Evolutionary conservation across 2,329 filamentous ascomycete species (phyloP).

Genomic region (Colletotrichum abscissum): DNA sequence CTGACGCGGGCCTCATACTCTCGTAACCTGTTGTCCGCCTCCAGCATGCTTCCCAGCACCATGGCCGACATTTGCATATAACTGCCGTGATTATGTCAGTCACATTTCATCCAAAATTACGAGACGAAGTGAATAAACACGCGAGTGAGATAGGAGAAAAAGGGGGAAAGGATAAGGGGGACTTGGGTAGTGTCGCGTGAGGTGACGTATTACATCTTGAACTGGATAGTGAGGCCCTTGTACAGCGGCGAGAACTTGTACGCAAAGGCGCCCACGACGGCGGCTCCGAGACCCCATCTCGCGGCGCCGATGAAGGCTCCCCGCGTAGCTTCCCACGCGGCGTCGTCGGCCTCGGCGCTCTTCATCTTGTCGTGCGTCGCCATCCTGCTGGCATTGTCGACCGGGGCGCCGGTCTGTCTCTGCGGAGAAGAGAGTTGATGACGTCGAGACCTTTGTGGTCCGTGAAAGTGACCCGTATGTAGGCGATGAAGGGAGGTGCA

Average conservation of each 20-base stretch:
- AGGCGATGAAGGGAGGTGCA: not conserved
- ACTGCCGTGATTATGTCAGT: constrained; percentile 53
- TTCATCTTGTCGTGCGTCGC: constrained; percentile 67
- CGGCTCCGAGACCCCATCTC: constrained; percentile 79
- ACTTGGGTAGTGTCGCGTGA: not conserved
- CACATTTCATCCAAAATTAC: not conserved
- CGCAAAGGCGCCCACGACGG: constrained; percentile 70
- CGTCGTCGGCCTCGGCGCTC: constrained; percentile 74
- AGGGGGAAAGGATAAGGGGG: not conserved
- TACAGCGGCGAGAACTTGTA: constrained; percentile 78
- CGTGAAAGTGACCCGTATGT: not conserved
- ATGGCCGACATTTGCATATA: constrained; percentile 89
- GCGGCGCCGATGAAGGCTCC: constrained; percentile 75
- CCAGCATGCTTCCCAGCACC: constrained; percentile 82
- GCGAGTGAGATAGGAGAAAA: no score
- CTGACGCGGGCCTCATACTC: constrained; percentile 75
- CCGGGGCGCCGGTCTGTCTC: not conserved
- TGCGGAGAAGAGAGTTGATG: constrained; percentile 15
- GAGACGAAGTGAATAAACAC: not conserved
- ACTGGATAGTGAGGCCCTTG: constrained; percentile 77
- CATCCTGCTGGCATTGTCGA: constrained; percentile 46
- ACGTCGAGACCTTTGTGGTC: constrained; percentile 17
- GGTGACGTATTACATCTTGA: constrained; percentile 74
- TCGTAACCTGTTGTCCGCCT: constrained; percentile 77
- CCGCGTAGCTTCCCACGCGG: constrained; percentile 76